Base-by-base conservation (phyloP, 176 grass and related monocot species). In the Coix lacrymajobi region DNA sequence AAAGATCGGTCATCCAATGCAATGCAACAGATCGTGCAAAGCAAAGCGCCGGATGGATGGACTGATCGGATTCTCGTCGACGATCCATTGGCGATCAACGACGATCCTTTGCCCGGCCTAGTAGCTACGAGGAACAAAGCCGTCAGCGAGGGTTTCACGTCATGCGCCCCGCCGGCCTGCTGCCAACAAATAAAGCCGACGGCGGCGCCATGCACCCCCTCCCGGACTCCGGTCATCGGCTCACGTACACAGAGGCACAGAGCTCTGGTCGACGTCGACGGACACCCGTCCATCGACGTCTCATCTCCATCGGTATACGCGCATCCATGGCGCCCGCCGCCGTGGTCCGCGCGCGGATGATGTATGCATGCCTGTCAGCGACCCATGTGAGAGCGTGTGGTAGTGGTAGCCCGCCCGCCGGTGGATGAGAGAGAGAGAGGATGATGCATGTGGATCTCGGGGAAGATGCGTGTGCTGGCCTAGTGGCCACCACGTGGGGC, bases 401-500 rank as follows among this genome's bases (percentile, higher is more conserved):
- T 5, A 51, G n/a, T n/a, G n/a, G n/a, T n/a, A n/a, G n/a, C n/a
- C n/a, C n/a, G 46, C 46, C 46, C 49, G 22, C 22, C 54, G 22
- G 20, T 11, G 52, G 39, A 41, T 10, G 39, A 10, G 65, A 6
- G n/a, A n/a, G n/a, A n/a, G 4, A 37, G 64, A 66, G 3, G 65
- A 68, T 69, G 52, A 11, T 64, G n/a, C 46, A 4, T 14, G 11
- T 56, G 79, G 29, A 48, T 83, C 54, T 15, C 58, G 71, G 58
- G n/a, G 81, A 62, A 38, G 83, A 85, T 79, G 52, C 75, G 22
- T 11, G 22, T 85, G 84, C 75, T 46, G 43, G 75, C 40, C 84
- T 22, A 79, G 29, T 75, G 84, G 84, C 84, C 36, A n/a, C 68
- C 41, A 31, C 33, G 2, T 4, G 22, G n/a, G 84, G 76, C 41